A percentile compares a stretch with the other conserved stretches of the same genome.
These are phyloP conservation scores for Xylaria scruposa DNA, from an alignment of 495 filamentous ascomycete genomes.

Conservation along the genomic window DNA sequence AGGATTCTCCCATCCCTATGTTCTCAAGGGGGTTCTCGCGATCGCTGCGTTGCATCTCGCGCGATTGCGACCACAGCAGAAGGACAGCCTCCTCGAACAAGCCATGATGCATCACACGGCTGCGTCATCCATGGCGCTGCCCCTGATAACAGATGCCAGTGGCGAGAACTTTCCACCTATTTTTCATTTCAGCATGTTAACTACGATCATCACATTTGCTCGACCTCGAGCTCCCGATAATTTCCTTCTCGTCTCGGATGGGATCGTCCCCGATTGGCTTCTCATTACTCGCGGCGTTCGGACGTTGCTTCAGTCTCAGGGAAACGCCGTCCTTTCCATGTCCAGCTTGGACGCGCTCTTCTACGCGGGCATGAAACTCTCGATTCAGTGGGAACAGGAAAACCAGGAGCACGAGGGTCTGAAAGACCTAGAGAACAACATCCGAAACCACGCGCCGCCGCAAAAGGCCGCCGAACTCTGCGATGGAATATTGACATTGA, in stretches of 20 bases:
- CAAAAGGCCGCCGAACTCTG: conserved; percentile 28
- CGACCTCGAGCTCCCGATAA: conserved; percentile 51
- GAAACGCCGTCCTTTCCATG: conserved; percentile 33
- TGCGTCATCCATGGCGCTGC: conserved; percentile 53
- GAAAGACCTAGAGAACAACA: conserved; percentile 32
- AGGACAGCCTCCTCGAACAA: conserved; percentile 50
- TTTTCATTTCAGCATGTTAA: conserved; percentile 59
- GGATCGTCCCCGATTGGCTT: conserved; percentile 51
- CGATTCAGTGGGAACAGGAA: conserved; percentile 24
- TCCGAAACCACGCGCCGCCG: conserved; percentile 26
- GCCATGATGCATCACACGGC: conserved; percentile 57
- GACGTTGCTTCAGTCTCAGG: conserved; percentile 42
- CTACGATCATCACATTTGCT: conserved; percentile 55
- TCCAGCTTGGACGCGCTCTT: conserved; percentile 41
- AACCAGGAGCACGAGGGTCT: conserved; percentile 34
- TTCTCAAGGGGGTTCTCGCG: conserved; percentile 60
- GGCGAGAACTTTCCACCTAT: conserved; percentile 58
- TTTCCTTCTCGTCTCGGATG: conserved; percentile 49
- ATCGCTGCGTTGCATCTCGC: conserved; percentile 60
- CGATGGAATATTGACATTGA: conserved; percentile 32
- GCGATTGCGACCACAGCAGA: conserved; percentile 44
- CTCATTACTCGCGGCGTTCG: conserved; percentile 46
- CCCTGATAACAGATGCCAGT: conserved; percentile 53
- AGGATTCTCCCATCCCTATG: conserved; percentile 54
- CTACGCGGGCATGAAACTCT: conserved; percentile 35